A percentile compares a stretch with the other conserved stretches of the same genome.
Conservation (phyloP, 179 eudicot species). For the Vitellaria paradoxa region DNA sequence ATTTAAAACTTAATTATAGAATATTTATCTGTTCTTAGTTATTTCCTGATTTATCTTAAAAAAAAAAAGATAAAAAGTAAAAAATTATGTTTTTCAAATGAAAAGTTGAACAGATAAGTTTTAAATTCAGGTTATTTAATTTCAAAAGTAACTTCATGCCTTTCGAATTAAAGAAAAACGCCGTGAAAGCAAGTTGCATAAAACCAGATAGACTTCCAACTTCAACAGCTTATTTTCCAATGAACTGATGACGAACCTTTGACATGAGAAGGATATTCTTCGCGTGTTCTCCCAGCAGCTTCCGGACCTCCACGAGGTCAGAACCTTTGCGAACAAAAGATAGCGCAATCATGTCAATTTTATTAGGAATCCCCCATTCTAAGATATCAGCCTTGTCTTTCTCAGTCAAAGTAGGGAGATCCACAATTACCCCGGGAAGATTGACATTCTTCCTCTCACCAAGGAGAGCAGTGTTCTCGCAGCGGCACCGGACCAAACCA, state of each 20-base stretch:
- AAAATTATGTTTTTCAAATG: too few relatives aligned
- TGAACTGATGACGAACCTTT: conserved; percentile 24
- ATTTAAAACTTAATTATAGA: too few relatives aligned
- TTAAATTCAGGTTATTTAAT: too few relatives aligned
- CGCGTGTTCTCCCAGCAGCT: conserved; percentile 36
- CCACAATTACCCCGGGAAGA: conserved; percentile 45
- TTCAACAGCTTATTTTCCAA: background rate
- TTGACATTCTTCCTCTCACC: conserved; percentile 48
- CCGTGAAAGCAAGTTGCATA: background rate
- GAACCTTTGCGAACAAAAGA: conserved; percentile 31
- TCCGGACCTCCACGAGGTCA: conserved; percentile 39
- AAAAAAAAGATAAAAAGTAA: too few relatives aligned
- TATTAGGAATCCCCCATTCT: conserved; percentile 41
- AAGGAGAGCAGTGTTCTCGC: conserved; percentile 40
- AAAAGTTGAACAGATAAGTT: too few relatives aligned
- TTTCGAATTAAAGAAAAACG: too few relatives aligned
- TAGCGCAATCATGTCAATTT: too few relatives aligned
- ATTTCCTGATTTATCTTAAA: too few relatives aligned
- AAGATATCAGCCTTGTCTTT: conserved; percentile 38
- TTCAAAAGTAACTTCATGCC: too few relatives aligned
- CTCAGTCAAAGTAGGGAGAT: conserved; percentile 45
- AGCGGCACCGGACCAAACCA: conserved; percentile 37
- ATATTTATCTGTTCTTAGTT: too few relatives aligned
- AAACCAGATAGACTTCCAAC: background rate
- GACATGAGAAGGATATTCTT: conserved; percentile 43